Conservation (phyloP, 208 protist species). For the Balamuthia mandrillaris region DNA sequence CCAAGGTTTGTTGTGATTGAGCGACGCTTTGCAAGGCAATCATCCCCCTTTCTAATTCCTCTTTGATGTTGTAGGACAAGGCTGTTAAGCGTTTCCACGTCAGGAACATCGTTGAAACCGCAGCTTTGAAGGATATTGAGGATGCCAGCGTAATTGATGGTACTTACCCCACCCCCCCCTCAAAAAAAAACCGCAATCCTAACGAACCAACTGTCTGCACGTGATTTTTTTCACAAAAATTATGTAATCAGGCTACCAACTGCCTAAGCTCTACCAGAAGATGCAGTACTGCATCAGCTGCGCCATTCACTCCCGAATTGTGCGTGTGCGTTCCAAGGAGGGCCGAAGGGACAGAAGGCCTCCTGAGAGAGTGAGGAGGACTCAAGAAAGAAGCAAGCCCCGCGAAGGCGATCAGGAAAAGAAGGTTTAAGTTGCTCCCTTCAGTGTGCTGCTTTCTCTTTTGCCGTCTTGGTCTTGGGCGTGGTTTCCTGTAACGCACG, state of each 20-base stretch:
- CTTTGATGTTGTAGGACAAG: conserved; percentile 92
- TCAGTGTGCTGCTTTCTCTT: too few species aligned
- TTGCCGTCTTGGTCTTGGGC: too few species aligned
- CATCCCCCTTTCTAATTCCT: neutral
- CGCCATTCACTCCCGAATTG: conserved; percentile 97
- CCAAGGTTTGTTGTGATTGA: conserved; percentile 65
- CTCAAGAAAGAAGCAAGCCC: neutral
- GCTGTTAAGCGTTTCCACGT: conserved; percentile 97
- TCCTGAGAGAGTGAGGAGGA: conserved; percentile 62
- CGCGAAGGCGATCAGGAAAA: too few species aligned
- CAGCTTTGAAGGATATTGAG: conserved; percentile 81
- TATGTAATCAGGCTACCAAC: conserved; percentile 66
- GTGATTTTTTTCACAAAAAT: neutral
- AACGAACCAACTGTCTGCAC: neutral
- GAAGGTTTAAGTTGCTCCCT: too few species aligned
- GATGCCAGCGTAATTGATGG: conserved; percentile 90
- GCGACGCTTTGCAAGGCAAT: neutral
- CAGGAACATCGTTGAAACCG: conserved; percentile 95
- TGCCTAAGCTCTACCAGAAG: conserved; percentile 99
- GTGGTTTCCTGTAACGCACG: too few species aligned
- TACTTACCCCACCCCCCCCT: conserved; percentile 64
- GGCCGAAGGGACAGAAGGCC: conserved; percentile 71
- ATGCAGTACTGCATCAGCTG: conserved; percentile 98
- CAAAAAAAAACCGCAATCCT: too few species aligned
- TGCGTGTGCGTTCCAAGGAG: conserved; percentile 80